A percentile compares a stretch with the other conserved stretches of the same genome.
phyloP scores from a whole-genome alignment of 2,329 filamentous ascomycete genomes.

The Diaporthe vaccinii region DNA sequence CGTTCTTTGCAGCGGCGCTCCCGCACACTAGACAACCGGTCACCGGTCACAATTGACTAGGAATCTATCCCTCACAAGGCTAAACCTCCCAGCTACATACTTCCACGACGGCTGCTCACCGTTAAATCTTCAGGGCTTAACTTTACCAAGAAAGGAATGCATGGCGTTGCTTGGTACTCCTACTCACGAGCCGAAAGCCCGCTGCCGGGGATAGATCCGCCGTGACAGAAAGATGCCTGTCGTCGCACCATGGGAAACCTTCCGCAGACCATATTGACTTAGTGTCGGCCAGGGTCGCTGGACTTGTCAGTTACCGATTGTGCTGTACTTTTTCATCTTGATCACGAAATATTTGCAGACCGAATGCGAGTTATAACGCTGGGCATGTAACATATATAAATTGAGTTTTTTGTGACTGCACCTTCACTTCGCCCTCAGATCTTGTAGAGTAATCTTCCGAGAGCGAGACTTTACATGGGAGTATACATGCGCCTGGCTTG shows the following conservation, averaged over 20 bases:
- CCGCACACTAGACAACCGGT: too few species aligned
- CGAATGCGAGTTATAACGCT: too few species aligned
- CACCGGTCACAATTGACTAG: background rate
- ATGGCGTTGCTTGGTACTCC: background rate
- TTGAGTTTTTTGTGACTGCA: too few species aligned
- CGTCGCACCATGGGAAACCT: background rate
- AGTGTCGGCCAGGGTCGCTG: background rate
- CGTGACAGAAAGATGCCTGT: background rate
- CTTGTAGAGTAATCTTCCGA: background rate
- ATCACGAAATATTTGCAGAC: background rate
- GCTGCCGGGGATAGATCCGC: too few species aligned
- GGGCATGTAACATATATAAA: background rate
- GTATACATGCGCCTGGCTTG: too few species aligned
- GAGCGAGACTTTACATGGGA: background rate
- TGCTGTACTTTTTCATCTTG: background rate
- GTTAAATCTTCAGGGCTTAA: too few species aligned
- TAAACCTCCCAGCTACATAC: background rate
- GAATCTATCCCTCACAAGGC: background rate
- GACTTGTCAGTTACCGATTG: background rate
- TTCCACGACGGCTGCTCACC: background rate
- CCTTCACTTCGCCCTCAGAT: background rate
- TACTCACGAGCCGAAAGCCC: background rate
- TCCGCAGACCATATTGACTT: background rate
- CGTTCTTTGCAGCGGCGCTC: background rate
- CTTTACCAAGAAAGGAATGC: background rate